These are phyloP conservation scores for Lachancea lanzarotensis DNA, from an alignment of 805 yeast species.

Conservation along the genomic window DNA sequence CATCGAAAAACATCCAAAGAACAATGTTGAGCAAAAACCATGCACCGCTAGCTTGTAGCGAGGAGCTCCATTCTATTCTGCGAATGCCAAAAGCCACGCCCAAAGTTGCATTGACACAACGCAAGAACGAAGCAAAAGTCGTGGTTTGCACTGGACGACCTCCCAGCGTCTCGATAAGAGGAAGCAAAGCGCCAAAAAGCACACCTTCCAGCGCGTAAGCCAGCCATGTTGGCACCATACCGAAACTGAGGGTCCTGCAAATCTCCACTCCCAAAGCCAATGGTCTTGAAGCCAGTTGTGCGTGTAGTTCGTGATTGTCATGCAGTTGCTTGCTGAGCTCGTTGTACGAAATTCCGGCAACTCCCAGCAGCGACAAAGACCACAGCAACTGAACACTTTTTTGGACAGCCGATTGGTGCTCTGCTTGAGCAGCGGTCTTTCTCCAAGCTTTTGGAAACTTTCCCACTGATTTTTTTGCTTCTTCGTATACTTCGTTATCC, in stretches of 20 bases:
- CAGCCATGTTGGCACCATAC: slow-evolving; percentile 22
- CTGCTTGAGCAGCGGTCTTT: background rate
- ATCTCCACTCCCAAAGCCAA: slow-evolving; percentile 33
- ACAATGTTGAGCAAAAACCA: slow-evolving; percentile 61
- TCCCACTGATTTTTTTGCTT: slow-evolving; percentile 20
- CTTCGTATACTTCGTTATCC: slow-evolving; percentile 30
- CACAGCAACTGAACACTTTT: slow-evolving; percentile 6
- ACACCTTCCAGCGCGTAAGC: slow-evolving; percentile 47
- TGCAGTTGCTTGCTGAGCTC: slow-evolving; percentile 47
- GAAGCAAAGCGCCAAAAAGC: slow-evolving; percentile 50
- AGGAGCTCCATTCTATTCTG: slow-evolving; percentile 61
- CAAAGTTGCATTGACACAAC: slow-evolving; percentile 45
- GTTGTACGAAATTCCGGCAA: slow-evolving; percentile 48
- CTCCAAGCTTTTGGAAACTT: slow-evolving; percentile 3
- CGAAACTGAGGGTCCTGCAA: slow-evolving; percentile 13
- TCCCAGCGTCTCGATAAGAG: slow-evolving; percentile 33
- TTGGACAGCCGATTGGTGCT: slow-evolving; percentile 3
- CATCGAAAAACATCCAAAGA: slow-evolving; percentile 61
- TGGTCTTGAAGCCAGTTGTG: slow-evolving; percentile 38
- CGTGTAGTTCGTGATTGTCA: slow-evolving; percentile 41
- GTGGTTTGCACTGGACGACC: slow-evolving; percentile 13
- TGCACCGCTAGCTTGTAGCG: slow-evolving; percentile 55
- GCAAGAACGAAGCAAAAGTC: slow-evolving; percentile 15
- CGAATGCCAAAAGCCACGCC: slow-evolving; percentile 69
- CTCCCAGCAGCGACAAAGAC: slow-evolving; percentile 28